These are phyloP conservation scores for Xylaria sp. DNA, from an alignment of 2,329 filamentous ascomycete species.

Conservation along the genomic window DNA sequence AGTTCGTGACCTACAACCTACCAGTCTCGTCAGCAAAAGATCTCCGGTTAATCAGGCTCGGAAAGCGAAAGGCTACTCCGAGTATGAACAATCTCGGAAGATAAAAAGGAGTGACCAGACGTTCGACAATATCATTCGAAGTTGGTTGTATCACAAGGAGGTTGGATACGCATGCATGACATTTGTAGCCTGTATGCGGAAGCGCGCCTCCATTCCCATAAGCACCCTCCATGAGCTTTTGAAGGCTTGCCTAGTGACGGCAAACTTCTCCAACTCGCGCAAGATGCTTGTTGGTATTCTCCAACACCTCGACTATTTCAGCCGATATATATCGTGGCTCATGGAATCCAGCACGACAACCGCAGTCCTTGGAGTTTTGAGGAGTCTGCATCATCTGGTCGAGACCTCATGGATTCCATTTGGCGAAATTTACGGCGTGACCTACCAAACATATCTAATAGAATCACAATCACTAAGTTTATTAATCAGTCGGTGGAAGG, in stretches of 20 bases:
- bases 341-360: slow-evolving; percentile 14
- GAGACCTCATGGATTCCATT: slow-evolving; percentile 25
- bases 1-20: slow-evolving; percentile 29
- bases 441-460: slow-evolving; percentile 4
- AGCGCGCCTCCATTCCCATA: slow-evolving; percentile 18
- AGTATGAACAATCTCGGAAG: slow-evolving; percentile 34
- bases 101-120: slow-evolving; percentile 36
- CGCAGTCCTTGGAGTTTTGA: slow-evolving; percentile 18
- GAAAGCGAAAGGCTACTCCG: slow-evolving; percentile 19
- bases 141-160: slow-evolving; percentile 43
- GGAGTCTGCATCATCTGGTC: slow-evolving; percentile 24
- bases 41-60: neutral
- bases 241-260: slow-evolving; percentile 20
- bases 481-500: slow-evolving; percentile 10
- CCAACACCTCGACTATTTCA: slow-evolving; percentile 22
- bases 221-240: slow-evolving; percentile 28
- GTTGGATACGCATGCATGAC: slow-evolving; percentile 26
- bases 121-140: slow-evolving; percentile 43
- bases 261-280: slow-evolving; percentile 23
- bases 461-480: slow-evolving; percentile 9
- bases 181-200: slow-evolving; percentile 28
- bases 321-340: slow-evolving; percentile 17
- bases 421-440: slow-evolving; percentile 12
- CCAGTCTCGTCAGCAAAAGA: slow-evolving; percentile 30
- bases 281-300: slow-evolving; percentile 25